These are phyloP conservation scores for Citrullus amarus DNA, from an alignment of 306 rosid genomes.

Conservation along the genomic window DNA sequence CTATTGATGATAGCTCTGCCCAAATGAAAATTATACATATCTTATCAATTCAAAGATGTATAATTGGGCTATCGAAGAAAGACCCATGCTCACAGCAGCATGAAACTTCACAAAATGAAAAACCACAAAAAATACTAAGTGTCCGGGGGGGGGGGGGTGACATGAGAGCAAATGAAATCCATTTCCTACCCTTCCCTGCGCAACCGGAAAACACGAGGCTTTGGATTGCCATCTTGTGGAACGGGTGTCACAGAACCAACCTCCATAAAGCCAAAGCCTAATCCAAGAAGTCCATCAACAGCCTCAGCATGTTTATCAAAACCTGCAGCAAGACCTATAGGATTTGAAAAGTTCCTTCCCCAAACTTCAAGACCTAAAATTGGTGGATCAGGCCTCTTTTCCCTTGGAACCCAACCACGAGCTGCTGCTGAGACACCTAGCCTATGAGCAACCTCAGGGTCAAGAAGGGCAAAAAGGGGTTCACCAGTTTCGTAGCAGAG, in stretches of 20 bases:
- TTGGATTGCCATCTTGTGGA: constrained; percentile 93
- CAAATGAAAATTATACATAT: not conserved
- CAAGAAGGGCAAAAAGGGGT: constrained; percentile 85
- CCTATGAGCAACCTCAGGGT: constrained; percentile 78
- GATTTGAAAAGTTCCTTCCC: constrained; percentile 96
- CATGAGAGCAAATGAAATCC: constrained; percentile 12
- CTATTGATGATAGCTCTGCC: constrained; percentile 88
- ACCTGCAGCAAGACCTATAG: constrained; percentile 96
- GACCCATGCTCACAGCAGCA: constrained; percentile 5
- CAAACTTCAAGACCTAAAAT: constrained; percentile 76
- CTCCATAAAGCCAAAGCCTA: constrained; percentile 96
- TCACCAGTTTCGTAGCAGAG: constrained; percentile 83
- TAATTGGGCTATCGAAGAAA: not conserved
- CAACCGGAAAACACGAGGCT: constrained; percentile 87
- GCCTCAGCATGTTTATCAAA: constrained; percentile 97
- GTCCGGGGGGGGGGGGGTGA: not conserved
- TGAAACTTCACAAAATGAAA: constrained; percentile 3
- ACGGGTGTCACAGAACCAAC: constrained; percentile 95
- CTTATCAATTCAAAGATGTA: not conserved
- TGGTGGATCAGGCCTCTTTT: constrained; percentile 73
- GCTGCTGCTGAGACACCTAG: constrained; percentile 87
- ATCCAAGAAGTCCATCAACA: constrained; percentile 73
- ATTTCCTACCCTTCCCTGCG: constrained; percentile 51
- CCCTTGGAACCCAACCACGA: constrained; percentile 95
- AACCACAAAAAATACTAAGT: not conserved